phyloP scores from a whole-genome alignment of 2,329 filamentous ascomycete genomes.

The Pyricularia grisea region DNA sequence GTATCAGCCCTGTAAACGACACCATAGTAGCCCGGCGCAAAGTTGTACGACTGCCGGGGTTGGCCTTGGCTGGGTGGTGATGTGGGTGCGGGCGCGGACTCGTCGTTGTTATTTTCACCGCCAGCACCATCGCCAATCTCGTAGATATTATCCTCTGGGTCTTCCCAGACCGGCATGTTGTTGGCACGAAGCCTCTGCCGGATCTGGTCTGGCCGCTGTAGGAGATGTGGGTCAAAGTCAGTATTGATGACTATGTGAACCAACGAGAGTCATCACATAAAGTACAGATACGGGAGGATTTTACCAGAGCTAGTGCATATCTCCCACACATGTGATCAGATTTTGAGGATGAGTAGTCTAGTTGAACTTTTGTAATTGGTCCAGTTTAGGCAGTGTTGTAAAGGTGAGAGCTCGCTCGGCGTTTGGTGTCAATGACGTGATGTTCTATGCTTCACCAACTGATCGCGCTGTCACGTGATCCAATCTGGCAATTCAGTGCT shows the following conservation, averaged over 20 bases:
- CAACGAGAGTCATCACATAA: background rate
- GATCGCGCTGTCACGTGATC: background rate
- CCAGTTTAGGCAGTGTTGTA: background rate
- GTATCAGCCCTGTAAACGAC: constrained; percentile 75
- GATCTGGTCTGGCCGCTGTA: constrained; percentile 66
- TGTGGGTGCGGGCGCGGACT: constrained; percentile 30
- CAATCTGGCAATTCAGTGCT: background rate
- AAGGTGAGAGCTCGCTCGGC: background rate
- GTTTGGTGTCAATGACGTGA: background rate
- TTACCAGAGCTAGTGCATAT: constrained; percentile 26
- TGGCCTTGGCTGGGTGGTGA: constrained; percentile 23
- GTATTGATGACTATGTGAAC: background rate
- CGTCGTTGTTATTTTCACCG: constrained; percentile 36
- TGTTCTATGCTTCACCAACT: background rate
- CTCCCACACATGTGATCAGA: constrained; percentile 22
- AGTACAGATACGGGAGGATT: background rate
- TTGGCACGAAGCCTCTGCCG: constrained; percentile 64
- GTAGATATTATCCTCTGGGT: constrained; percentile 59
- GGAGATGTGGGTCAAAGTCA: background rate
- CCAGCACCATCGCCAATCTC: constrained; percentile 29
- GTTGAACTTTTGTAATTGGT: background rate
- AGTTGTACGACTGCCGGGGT: constrained; percentile 76
- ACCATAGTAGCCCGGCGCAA: constrained; percentile 79
- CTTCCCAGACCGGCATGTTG: constrained; percentile 63
- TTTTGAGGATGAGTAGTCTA: background rate